phyloP scores from a whole-genome alignment of 257 asterid species.

The Thymus quinquecostatus region DNA sequence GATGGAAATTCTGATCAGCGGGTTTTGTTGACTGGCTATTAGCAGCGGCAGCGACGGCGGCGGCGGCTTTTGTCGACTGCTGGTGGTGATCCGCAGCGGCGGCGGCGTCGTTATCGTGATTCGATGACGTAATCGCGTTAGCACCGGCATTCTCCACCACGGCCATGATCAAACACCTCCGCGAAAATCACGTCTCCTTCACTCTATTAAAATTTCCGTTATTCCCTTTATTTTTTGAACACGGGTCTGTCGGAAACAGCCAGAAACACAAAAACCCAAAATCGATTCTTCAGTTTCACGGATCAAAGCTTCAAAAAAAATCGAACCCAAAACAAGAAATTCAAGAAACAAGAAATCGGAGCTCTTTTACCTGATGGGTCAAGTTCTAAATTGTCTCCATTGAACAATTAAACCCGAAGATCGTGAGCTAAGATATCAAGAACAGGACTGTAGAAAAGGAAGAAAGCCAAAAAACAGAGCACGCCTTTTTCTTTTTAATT shows the following conservation, averaged over 20 bases:
- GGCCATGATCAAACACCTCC: conserved; percentile 67
- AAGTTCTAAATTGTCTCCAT: conserved; percentile 56
- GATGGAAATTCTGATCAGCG: conserved; percentile 46
- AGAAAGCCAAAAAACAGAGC: conserved; percentile 39
- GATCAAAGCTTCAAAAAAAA: conserved; percentile 39
- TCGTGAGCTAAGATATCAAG: conserved; percentile 43
- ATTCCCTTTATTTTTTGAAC: conserved; percentile 8
- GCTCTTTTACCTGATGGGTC: conserved; percentile 45
- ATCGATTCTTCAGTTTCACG: conserved; percentile 23
- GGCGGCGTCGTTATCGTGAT: conserved; percentile 51
- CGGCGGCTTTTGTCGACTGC: conserved; percentile 43
- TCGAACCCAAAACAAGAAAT: not conserved
- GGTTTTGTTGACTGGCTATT: conserved; percentile 51
- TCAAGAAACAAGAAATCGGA: not conserved
- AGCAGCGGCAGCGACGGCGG: conserved; percentile 28
- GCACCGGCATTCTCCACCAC: conserved; percentile 78
- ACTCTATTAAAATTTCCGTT: not conserved
- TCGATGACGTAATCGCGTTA: conserved; percentile 54
- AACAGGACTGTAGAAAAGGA: conserved; percentile 18
- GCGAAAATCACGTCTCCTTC: conserved; percentile 20
- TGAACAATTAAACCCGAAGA: conserved; percentile 35
- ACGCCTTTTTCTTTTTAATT: conserved; percentile 37
- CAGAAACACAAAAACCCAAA: conserved; percentile 20
- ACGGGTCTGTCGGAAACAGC: conserved; percentile 33
- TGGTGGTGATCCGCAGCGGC: conserved; percentile 37